phyloP scores from a whole-genome alignment of 2,329 filamentous ascomycete genomes.

The Herpotrichia juniperi region DNA sequence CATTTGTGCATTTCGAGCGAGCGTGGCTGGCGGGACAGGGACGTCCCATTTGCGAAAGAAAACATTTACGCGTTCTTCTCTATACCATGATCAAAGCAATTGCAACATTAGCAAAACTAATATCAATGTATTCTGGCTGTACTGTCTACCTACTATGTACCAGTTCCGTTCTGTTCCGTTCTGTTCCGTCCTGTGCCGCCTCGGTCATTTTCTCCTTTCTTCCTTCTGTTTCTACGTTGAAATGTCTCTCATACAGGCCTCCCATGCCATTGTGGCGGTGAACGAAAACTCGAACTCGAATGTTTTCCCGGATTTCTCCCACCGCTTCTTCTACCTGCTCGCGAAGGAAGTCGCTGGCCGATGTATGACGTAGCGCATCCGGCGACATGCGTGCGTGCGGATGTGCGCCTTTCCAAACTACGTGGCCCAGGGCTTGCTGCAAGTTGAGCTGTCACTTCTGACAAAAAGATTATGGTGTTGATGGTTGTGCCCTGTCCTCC shows the following conservation, averaged over 20 bases:
- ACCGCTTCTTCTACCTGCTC: constrained; percentile 29
- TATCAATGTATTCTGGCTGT: constrained; percentile 23
- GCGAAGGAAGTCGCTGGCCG: constrained; percentile 13
- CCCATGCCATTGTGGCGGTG: constrained; percentile 35
- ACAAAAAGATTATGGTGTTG: constrained; percentile 1
- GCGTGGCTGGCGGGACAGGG: constrained; percentile 7
- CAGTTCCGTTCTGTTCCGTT: background rate
- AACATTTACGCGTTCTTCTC: constrained; percentile 12
- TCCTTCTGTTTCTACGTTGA: constrained; percentile 21
- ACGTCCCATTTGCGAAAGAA: constrained; percentile 3
- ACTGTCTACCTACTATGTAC: too few relatives aligned
- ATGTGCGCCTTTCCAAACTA: background rate
- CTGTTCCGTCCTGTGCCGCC: too few relatives aligned
- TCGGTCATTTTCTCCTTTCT: constrained; percentile 5
- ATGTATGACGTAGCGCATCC: constrained; percentile 30
- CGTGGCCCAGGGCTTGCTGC: constrained; percentile 15
- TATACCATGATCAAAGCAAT: constrained; percentile 2
- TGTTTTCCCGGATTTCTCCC: constrained; percentile 14
- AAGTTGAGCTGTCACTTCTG: constrained; percentile 14
- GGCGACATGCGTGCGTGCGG: constrained; percentile 2
- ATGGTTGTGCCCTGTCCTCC: constrained; percentile 1
- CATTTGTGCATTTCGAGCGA: constrained; percentile 31
- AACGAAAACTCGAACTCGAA: constrained; percentile 11
- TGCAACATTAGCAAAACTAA: background rate
- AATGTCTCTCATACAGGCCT: constrained; percentile 17